A percentile compares a stretch with the other conserved stretches of the same genome.
Conservation (phyloP, 345 rosid genomes). For the Garcia nutans region DNA sequence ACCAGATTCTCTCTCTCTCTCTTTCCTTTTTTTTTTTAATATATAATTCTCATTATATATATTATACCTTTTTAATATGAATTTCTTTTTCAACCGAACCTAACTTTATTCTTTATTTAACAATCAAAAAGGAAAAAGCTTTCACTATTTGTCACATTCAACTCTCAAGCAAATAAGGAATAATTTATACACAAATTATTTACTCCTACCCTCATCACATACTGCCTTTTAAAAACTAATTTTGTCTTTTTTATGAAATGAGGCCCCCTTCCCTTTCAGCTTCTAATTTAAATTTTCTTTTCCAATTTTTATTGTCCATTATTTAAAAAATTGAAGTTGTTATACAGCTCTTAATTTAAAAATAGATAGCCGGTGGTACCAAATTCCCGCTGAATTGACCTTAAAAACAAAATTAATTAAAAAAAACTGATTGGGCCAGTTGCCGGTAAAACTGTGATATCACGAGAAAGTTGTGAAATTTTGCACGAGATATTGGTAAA, state of each 20-base stretch:
- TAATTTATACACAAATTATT: neutral
- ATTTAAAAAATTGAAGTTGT: constrained; percentile 8
- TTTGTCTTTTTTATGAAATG: too few relatives aligned
- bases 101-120: too few relatives aligned
- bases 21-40: neutral
- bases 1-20: constrained; percentile 43
- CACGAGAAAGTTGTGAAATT: constrained; percentile 30
- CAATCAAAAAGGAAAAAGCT: neutral
- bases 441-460: constrained; percentile 10
- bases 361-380: constrained; percentile 5
- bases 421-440: neutral
- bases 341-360: neutral
- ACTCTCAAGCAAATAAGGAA: neutral
- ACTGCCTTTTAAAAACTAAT: neutral
- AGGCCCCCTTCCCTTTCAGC: too few relatives aligned
- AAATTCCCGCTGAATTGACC: neutral
- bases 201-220: neutral
- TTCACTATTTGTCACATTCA: constrained; percentile 13
- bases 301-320: neutral
- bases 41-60: neutral
- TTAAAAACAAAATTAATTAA: too few relatives aligned
- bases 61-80: neutral
- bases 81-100: neutral
- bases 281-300: neutral
- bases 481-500: constrained; percentile 22